Conservation (phyloP, 345 rosid species). For the Aegle marmelos region DNA sequence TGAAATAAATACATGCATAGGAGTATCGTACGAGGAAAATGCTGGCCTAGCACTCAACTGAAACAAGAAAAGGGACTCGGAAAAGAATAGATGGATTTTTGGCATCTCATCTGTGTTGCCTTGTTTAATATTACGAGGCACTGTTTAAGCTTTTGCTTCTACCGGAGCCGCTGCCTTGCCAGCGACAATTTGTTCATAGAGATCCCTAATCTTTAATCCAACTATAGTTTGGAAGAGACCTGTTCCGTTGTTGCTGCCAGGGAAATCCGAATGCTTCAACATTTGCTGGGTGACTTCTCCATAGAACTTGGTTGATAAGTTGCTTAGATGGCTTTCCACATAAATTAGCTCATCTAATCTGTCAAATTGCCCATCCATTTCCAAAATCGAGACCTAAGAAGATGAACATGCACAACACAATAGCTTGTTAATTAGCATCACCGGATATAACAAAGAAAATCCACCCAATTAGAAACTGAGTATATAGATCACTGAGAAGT, state of each 20-base stretch:
- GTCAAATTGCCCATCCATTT: constrained; percentile 97
- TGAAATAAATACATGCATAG: constrained; percentile 13
- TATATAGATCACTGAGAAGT: background rate
- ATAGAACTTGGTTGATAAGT: constrained; percentile 88
- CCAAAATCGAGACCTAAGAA: constrained; percentile 80
- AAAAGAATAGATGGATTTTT: background rate
- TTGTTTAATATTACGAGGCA: background rate
- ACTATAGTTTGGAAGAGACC: constrained; percentile 92
- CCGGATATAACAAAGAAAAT: background rate
- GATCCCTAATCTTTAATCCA: constrained; percentile 90
- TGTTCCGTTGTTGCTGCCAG: constrained; percentile 94
- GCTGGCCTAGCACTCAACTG: constrained; percentile 18
- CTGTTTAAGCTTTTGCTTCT: constrained; percentile 55
- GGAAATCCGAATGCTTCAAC: constrained; percentile 95
- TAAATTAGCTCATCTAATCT: constrained; percentile 95
- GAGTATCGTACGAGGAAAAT: constrained; percentile 14
- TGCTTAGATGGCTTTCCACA: constrained; percentile 91
- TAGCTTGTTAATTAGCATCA: background rate
- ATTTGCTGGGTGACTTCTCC: constrained; percentile 96
- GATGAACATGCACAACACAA: background rate
- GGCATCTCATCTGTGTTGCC: background rate
- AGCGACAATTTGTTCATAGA: constrained; percentile 69
- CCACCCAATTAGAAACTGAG: background rate
- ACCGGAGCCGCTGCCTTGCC: constrained; percentile 50
- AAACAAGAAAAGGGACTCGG: constrained; percentile 4